Evolutionary conservation across 1,284 basidiomycete genomes (phyloP).

Genomic region (Mycosarcoma maydis): DNA sequence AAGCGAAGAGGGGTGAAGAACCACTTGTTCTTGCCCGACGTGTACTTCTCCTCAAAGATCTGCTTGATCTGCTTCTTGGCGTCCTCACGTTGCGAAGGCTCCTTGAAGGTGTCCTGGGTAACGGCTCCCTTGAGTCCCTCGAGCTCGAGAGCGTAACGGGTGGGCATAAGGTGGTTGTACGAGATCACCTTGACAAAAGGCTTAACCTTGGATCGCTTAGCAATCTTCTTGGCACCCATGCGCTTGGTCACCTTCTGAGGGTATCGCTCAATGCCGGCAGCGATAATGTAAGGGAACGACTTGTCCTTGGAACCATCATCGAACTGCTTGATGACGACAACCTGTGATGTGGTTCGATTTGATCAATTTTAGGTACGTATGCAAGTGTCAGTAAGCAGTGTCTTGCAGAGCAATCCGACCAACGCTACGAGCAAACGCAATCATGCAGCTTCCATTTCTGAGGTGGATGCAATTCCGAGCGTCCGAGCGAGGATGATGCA

Average conservation of each 20-base stretch:
- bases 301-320: conserved; percentile 67
- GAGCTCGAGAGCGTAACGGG: conserved; percentile 67
- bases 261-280: conserved; percentile 67
- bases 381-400: conserved; percentile 4
- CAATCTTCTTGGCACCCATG: conserved; percentile 67
- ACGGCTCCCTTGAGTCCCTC: conserved; percentile 66
- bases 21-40: conserved; percentile 67
- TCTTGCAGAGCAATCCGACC: too few relatives aligned
- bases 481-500: too few relatives aligned
- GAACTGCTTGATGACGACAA: conserved; percentile 67
- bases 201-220: conserved; percentile 67
- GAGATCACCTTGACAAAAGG: conserved; percentile 67
- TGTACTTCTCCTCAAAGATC: conserved; percentile 67
- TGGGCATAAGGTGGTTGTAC: conserved; percentile 68
- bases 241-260: conserved; percentile 66
- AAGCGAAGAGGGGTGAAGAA: conserved; percentile 67
- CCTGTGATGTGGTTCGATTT: conserved; percentile 32
- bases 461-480: too few relatives aligned
- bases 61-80: conserved; percentile 66
- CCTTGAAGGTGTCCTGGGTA: conserved; percentile 65
- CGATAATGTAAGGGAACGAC: conserved; percentile 64
- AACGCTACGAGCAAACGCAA: conserved; percentile 1
- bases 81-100: conserved; percentile 66
- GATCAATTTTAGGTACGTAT: not conserved
- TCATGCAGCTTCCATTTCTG: conserved; percentile 11